A percentile compares a stretch with the other conserved stretches of the same genome.
phyloP scores from a whole-genome alignment of 371 early-diverging fungal genomes.

The Apophysomyces elegans region DNA sequence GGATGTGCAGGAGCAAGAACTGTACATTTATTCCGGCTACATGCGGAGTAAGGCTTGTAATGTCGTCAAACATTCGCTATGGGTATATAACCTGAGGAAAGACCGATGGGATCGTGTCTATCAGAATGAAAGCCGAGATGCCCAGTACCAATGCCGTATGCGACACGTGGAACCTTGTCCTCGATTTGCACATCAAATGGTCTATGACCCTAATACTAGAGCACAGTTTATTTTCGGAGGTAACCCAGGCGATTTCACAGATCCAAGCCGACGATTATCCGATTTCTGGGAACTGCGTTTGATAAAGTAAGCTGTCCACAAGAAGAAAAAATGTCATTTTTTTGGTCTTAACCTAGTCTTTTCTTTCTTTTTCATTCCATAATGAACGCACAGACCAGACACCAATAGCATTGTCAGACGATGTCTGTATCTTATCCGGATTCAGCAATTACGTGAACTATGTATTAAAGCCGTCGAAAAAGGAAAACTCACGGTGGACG shows the following conservation, averaged over 20 bases:
- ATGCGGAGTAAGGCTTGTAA: slow-evolving; percentile 57
- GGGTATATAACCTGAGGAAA: slow-evolving; percentile 71
- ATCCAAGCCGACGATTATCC: slow-evolving; percentile 64
- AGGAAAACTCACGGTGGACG: neutral
- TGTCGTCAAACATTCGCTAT: slow-evolving; percentile 71
- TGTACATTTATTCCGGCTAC: slow-evolving; percentile 82
- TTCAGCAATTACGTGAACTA: slow-evolving; percentile 72
- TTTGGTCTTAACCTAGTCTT: no score
- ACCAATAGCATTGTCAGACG: slow-evolving; percentile 62
- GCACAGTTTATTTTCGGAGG: slow-evolving; percentile 89
- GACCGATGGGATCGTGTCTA: slow-evolving; percentile 80
- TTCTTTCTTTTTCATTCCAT: no score
- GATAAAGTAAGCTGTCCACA: slow-evolving; percentile 49
- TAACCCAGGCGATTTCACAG: slow-evolving; percentile 72
- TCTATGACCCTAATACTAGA: slow-evolving; percentile 66
- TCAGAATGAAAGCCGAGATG: slow-evolving; percentile 62
- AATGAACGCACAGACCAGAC: slow-evolving; percentile 53
- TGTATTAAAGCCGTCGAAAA: slow-evolving; percentile 34
- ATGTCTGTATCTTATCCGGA: slow-evolving; percentile 66
- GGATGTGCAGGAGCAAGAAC: slow-evolving; percentile 74
- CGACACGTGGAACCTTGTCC: slow-evolving; percentile 72
- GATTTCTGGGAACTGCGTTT: slow-evolving; percentile 88
- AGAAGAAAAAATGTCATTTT: neutral
- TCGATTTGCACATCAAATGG: slow-evolving; percentile 88
- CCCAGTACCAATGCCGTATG: slow-evolving; percentile 49